Evolutionary conservation across 2,329 filamentous ascomycete genomes (phyloP).

Genomic region (Fonsecaea nubica): DNA sequence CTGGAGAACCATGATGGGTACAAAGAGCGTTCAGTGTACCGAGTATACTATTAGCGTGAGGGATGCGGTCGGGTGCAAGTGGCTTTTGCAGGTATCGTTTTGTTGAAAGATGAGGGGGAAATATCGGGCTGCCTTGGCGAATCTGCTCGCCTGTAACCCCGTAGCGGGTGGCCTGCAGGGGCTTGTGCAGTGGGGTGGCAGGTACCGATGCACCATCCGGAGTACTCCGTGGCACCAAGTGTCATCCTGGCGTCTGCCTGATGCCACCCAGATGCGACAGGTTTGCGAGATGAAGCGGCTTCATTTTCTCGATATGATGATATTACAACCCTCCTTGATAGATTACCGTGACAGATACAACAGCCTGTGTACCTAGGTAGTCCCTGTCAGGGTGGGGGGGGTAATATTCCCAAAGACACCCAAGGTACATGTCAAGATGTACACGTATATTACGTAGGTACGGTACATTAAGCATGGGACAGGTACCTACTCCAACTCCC

Average conservation of each 20-base stretch:
- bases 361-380: background rate
- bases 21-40: background rate
- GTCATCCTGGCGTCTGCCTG: background rate
- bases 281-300: background rate
- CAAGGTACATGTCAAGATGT: too few species aligned
- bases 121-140: background rate
- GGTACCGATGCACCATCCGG: background rate
- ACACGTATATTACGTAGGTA: too few species aligned
- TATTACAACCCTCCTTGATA: background rate
- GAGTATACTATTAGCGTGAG: constrained; percentile 1
- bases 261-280: constrained; percentile 1
- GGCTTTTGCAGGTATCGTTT: background rate
- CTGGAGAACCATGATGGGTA: constrained; percentile 8
- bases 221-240: constrained; percentile 1
- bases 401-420: too few species aligned
- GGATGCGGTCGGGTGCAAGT: background rate
- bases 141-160: background rate
- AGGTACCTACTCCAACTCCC: too few species aligned
- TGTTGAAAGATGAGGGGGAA: background rate
- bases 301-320: background rate
- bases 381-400: too few species aligned
- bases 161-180: background rate
- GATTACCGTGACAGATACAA: background rate
- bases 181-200: background rate
- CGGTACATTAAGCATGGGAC: too few species aligned